Evolutionary conservation across 2,329 filamentous ascomycete genomes (phyloP).

Genomic region (Aspergillus neotritici): DNA sequence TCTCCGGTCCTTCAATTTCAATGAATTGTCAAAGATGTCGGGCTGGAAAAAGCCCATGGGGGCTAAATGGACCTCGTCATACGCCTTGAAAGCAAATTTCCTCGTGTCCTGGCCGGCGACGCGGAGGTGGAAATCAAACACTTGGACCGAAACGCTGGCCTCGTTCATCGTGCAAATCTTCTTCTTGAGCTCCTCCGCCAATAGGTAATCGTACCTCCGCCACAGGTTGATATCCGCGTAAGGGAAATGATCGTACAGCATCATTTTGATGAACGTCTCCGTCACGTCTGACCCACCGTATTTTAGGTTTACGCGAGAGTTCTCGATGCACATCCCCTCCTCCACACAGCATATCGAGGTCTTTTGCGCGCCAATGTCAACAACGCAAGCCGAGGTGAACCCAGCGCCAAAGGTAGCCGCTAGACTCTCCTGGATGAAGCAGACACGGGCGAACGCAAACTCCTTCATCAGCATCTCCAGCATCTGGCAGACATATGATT

Average conservation of each 20-base stretch:
- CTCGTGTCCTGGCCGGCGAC: slow-evolving; percentile 81
- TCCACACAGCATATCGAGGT: slow-evolving; percentile 96
- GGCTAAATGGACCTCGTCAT: slow-evolving; percentile 91
- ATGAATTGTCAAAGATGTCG: slow-evolving; percentile 72
- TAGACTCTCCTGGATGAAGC: slow-evolving; percentile 93
- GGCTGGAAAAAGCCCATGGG: slow-evolving; percentile 94
- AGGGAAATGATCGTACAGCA: slow-evolving; percentile 92
- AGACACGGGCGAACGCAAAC: slow-evolving; percentile 82
- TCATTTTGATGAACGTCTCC: slow-evolving; percentile 94
- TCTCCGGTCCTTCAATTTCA: slow-evolving; percentile 72
- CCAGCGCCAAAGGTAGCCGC: slow-evolving; percentile 93
- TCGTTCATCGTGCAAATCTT: slow-evolving; percentile 90
- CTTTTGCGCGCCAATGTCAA: slow-evolving; percentile 95
- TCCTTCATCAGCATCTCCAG: slow-evolving; percentile 81
- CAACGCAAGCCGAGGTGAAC: slow-evolving; percentile 88
- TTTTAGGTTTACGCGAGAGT: slow-evolving; percentile 91
- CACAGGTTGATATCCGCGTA: slow-evolving; percentile 91
- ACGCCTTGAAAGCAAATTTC: slow-evolving; percentile 94
- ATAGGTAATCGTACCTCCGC: slow-evolving; percentile 81
- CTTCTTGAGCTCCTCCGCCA: slow-evolving; percentile 92
- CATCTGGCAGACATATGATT: slow-evolving; percentile 78
- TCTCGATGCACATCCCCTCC: slow-evolving; percentile 89
- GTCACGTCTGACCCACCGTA: slow-evolving; percentile 90
- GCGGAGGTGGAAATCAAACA: slow-evolving; percentile 84
- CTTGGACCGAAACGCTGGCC: slow-evolving; percentile 79